These are phyloP conservation scores for Ilex aquifolium DNA, from an alignment of 257 asterid species.

Conservation along the genomic window DNA sequence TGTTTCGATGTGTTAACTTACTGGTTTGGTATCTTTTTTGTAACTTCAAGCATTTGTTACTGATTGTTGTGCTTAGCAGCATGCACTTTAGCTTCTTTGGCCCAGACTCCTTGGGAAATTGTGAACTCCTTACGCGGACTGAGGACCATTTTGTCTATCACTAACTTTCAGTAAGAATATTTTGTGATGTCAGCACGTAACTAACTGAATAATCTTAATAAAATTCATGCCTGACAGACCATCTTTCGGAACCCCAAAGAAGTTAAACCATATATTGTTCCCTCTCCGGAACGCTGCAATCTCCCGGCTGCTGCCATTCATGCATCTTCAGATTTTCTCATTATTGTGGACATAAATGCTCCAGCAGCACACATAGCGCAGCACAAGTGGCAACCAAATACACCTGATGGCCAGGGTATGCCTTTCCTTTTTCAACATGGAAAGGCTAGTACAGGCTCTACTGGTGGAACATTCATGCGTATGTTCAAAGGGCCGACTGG, in stretches of 20 bases:
- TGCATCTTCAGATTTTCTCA: constrained; percentile 83
- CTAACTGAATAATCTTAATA: no score
- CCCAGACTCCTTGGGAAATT: no score
- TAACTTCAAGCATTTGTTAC: no score
- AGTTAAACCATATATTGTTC: constrained; percentile 72
- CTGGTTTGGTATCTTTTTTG: no score
- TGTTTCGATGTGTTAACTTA: no score
- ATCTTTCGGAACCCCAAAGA: constrained; percentile 89
- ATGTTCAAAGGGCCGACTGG: constrained; percentile 80
- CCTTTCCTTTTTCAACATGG: constrained; percentile 97
- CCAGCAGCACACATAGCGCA: constrained; percentile 93
- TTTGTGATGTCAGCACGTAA: no score
- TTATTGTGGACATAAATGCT: constrained; percentile 69
- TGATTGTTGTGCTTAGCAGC: no score
- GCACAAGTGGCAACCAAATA: constrained; percentile 99
- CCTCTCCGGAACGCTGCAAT: constrained; percentile 94
- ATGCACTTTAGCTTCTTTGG: no score
- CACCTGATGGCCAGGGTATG: constrained; percentile 98
- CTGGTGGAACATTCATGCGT: constrained; percentile 91
- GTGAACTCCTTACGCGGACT: no score
- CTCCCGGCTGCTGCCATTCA: constrained; percentile 93
- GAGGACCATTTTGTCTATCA: no score
- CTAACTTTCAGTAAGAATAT: no score
- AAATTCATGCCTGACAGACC: constrained; percentile 45
- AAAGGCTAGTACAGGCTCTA: constrained; percentile 60